Base-by-base conservation (phyloP, 805 yeast species). In the Kodamaea leandrae region DNA sequence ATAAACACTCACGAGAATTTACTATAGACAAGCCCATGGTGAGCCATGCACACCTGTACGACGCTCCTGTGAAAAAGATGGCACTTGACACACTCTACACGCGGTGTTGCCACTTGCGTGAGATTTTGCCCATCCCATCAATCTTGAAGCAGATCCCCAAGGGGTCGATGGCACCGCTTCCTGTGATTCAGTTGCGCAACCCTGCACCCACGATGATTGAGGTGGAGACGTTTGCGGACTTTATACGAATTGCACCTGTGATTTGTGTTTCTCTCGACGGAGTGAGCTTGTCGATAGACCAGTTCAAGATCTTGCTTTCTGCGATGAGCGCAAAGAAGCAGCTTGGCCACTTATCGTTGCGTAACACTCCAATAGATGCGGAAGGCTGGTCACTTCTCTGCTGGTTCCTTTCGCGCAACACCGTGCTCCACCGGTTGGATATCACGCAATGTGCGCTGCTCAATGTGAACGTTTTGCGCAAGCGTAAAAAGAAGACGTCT, bases 171-270 rank as follows among this genome's bases (percentile, higher is more conserved):
- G 81, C 86, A 1, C 95, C 96, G 3, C 60, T 90, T 17, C 80
- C 86, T 4, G 57, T 77, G 3, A 59, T 90, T 43, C 87, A 83
- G 53, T 68, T 91, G 44, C 67, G 86, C 53, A 90, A 90, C 55
- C 95, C 96, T n/a, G 72, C 79, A 39, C 98, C 98, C 1, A 86
- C 96, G 0, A 66, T 87, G 67, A 82, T 91, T 48, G 98, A 90
- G 63, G 76, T 90, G 17, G 77, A 86, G 46, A 82, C 96, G 3
- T 87, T 91, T 60, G 79, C 95, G 9, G 98, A 90, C 61, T 91
- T 90, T 53, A 70, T 89, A 32, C 68, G 96, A 29, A 82, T 89
- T 43, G 93, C 91, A 0, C 96, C 96, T 0, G 76, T 90, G 23
- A 76, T 81, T 34, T 78, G 83, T 46, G 64, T 91, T 3, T 73